Conservation (phyloP, 2,329 filamentous ascomycete genomes). For the Penicillium sp. region DNA sequence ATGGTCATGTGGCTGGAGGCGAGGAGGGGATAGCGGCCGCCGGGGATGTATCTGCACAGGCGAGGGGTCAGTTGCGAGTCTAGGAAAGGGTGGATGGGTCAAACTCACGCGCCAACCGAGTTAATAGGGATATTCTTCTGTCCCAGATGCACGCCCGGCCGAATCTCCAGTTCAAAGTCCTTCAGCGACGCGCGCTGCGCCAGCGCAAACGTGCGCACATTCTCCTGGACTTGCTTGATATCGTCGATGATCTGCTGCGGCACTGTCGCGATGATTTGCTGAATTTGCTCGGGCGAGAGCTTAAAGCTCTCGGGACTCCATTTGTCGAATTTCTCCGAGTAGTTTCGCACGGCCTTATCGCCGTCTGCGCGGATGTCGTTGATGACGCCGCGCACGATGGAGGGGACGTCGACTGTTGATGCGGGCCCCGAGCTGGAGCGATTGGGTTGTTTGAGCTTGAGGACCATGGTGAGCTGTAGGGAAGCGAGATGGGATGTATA, state of each 20-base stretch:
- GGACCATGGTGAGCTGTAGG: constrained; percentile 7
- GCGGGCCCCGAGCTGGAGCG: background rate
- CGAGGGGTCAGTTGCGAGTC: background rate
- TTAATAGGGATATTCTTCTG: constrained; percentile 54
- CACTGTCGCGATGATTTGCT: constrained; percentile 47
- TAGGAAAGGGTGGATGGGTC: too few relatives aligned
- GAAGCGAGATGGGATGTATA: background rate
- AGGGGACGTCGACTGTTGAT: constrained; percentile 7
- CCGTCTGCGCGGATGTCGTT: constrained; percentile 50
- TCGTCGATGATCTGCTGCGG: constrained; percentile 54
- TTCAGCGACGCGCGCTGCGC: constrained; percentile 49
- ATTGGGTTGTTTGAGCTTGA: constrained; percentile 17
- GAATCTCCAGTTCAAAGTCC: constrained; percentile 56
- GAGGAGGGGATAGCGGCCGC: constrained; percentile 55
- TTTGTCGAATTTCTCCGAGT: constrained; percentile 57
- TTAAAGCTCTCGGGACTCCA: constrained; percentile 55
- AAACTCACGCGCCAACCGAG: constrained; percentile 46
- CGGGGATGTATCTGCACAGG: constrained; percentile 48
- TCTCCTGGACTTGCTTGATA: constrained; percentile 55
- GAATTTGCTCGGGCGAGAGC: constrained; percentile 49
- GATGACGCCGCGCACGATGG: constrained; percentile 53
- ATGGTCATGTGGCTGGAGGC: constrained; percentile 60
- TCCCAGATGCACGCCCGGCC: constrained; percentile 53
- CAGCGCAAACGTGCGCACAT: constrained; percentile 53
- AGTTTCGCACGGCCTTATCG: constrained; percentile 51